These are phyloP conservation scores for Fragaria iinumae DNA, from an alignment of 306 rosid species.

Conservation along the genomic window DNA sequence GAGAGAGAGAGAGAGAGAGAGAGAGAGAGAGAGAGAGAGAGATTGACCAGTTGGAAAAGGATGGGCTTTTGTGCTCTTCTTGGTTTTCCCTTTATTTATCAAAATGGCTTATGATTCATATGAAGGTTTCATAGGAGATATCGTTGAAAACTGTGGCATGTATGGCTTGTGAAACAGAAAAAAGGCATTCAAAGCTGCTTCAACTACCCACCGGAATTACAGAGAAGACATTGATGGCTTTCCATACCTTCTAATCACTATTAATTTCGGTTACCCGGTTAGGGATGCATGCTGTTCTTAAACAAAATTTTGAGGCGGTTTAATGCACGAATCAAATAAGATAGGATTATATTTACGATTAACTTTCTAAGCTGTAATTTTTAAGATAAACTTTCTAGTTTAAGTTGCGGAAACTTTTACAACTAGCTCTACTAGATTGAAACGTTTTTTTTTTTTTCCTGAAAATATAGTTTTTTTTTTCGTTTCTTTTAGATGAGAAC, in stretches of 20 bases:
- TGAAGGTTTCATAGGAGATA: slow-evolving; percentile 23
- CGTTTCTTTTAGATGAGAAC: no score
- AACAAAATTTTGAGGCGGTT: not conserved
- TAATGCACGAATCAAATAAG: not conserved
- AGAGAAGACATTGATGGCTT: slow-evolving; percentile 31
- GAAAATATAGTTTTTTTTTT: no score
- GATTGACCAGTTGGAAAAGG: not conserved
- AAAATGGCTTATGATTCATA: not conserved
- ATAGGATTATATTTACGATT: not conserved
- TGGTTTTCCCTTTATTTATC: not conserved
- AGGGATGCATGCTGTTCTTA: not conserved
- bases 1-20: not conserved
- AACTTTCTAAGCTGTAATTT: no score
- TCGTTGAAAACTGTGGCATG: slow-evolving; percentile 31
- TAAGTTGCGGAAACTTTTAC: not conserved
- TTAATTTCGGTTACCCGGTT: not conserved
- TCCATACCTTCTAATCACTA: not conserved
- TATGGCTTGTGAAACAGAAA: slow-evolving; percentile 1
- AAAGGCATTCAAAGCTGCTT: slow-evolving; percentile 36
- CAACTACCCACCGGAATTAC: slow-evolving; percentile 58
- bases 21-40: slow-evolving; percentile 1
- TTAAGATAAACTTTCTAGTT: no score
- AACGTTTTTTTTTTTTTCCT: no score
- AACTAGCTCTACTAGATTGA: no score
- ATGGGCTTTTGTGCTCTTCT: not conserved